A percentile compares a stretch with the other conserved stretches of the same genome.
These are phyloP conservation scores for Citrullus colocynthis DNA, from an alignment of 306 rosid genomes.

Conservation along the genomic window DNA sequence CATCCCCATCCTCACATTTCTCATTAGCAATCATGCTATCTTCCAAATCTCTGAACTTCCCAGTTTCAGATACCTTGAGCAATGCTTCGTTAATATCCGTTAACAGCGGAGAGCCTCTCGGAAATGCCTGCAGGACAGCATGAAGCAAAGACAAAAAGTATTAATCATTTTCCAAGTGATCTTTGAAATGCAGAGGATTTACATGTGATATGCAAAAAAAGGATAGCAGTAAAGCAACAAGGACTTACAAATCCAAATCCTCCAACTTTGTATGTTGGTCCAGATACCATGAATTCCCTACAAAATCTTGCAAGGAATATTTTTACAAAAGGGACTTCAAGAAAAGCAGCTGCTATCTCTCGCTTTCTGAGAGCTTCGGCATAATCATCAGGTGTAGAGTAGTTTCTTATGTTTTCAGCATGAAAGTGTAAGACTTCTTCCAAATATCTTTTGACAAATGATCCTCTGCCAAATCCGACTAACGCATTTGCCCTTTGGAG, in stretches of 20 bases:
- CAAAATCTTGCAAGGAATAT: conserved; percentile 32
- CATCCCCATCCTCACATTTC: conserved; percentile 13
- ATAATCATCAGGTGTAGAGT: conserved; percentile 8
- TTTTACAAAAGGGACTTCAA: conserved; percentile 28
- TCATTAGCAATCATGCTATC: conserved; percentile 22
- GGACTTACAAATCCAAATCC: conserved; percentile 30
- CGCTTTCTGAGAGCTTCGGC: conserved; percentile 26
- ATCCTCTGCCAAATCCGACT: conserved; percentile 27
- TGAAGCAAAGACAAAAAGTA: background rate
- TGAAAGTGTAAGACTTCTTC: conserved; percentile 7
- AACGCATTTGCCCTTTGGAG: conserved; percentile 10
- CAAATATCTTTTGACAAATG: conserved; percentile 22
- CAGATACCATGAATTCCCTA: conserved; percentile 19
- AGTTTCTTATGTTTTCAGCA: conserved; percentile 9
- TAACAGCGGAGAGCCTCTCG: conserved; percentile 23
- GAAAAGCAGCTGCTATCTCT: conserved; percentile 32
- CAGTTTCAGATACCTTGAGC: conserved; percentile 18
- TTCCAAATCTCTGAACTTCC: conserved; percentile 18
- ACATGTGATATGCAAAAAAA: background rate
- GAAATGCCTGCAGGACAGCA: conserved; percentile 21
- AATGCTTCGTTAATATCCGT: conserved; percentile 19
- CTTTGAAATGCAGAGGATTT: background rate
- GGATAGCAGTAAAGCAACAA: background rate
- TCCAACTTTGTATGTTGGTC: conserved; percentile 29
- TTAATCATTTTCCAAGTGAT: no score